Evolutionary conservation across 1,139 yeast genomes (phyloP).

Genomic region (Taphrina betulina): DNA sequence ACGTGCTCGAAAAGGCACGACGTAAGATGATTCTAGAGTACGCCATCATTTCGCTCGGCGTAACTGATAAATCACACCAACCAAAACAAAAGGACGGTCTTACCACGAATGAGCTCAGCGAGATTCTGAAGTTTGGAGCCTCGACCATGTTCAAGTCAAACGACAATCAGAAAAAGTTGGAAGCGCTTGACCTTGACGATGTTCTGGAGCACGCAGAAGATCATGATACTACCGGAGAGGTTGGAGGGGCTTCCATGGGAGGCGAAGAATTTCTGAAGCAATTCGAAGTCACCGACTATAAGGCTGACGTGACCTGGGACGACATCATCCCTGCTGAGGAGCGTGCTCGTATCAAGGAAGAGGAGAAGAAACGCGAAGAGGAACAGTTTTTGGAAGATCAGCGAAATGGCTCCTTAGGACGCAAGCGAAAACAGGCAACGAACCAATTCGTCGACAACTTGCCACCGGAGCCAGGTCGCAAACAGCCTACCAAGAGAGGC

Average conservation of each 20-base stretch:
- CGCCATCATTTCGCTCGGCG: slow-evolving; percentile 94
- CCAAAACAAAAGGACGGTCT: slow-evolving; percentile 65
- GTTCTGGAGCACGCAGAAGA: slow-evolving; percentile 96
- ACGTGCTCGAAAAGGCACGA: slow-evolving; percentile 92
- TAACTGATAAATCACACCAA: slow-evolving; percentile 63
- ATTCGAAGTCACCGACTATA: slow-evolving; percentile 96
- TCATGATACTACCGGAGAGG: slow-evolving; percentile 91
- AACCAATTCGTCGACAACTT: slow-evolving; percentile 37
- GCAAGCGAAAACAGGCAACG: slow-evolving; percentile 39
- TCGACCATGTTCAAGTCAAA: slow-evolving; percentile 94
- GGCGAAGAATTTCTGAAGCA: slow-evolving; percentile 97
- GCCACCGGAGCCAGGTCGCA: slow-evolving; percentile 45
- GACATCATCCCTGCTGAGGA: slow-evolving; percentile 98
- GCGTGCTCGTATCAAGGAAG: slow-evolving; percentile 80
- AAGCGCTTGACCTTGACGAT: slow-evolving; percentile 91
- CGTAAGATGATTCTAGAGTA: slow-evolving; percentile 97
- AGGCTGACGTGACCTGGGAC: slow-evolving; percentile 98
- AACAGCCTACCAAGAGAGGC: slow-evolving; percentile 45
- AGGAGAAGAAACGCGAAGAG: slow-evolving; percentile 80
- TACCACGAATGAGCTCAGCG: slow-evolving; percentile 77
- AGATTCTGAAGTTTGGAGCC: slow-evolving; percentile 95
- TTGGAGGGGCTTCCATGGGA: slow-evolving; percentile 94
- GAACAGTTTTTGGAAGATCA: slow-evolving; percentile 86
- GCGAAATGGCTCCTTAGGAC: slow-evolving; percentile 62
- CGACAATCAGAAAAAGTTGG: slow-evolving; percentile 91